Base-by-base conservation (phyloP, 495 filamentous ascomycete species). In the Tuber melanosporum region DNA sequence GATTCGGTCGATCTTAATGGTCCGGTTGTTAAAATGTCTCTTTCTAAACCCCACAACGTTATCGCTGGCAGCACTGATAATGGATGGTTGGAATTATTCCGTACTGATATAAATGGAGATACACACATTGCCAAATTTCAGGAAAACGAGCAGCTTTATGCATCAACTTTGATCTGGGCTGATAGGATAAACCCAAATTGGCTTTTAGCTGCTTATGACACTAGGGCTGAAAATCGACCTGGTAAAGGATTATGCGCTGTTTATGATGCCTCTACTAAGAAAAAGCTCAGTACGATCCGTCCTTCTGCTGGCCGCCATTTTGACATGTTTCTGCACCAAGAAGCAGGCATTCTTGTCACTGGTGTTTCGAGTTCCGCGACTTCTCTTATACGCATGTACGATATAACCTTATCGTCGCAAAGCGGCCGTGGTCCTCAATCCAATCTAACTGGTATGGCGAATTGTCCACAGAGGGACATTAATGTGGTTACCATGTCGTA, bases 391-490 rank as follows among this genome's bases (percentile, higher is more conserved):
- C 57, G 57, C 7, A 32, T 66, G 26, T 66, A 36, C 17, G 32
- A 36, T 66, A 26, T 66, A 6, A 17, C 57, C 6, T 12, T 32
- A 7, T 32, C 57, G 12, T 36, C 57, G n/a, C n/a, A 62, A 36
- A 36, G 26, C 26, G 26, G 26, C 26, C 57, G 57, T 32, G 57
- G 57, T 0, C 57, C 57, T 66, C 26, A 36, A 17, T 17, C 17
- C 26, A 8, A 36, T 10, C 0, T 66, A 17, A 2, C 14, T 36
- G 57, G 82, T 70, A 81, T 86, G 62, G 81, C 91, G 1, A 91
- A 96, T 76, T 97, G 93, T 81, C 86, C 88, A 26, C 95, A 95
- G 0, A 78, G 88, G 0, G 95, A 99, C 83, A 93, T 98, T 81
- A 98, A 98, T 79, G 93, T 94, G 79, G 87, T 98, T 8, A 89